phyloP scores from a whole-genome alignment of 305 asterid species.

The Plantago rigida region DNA sequence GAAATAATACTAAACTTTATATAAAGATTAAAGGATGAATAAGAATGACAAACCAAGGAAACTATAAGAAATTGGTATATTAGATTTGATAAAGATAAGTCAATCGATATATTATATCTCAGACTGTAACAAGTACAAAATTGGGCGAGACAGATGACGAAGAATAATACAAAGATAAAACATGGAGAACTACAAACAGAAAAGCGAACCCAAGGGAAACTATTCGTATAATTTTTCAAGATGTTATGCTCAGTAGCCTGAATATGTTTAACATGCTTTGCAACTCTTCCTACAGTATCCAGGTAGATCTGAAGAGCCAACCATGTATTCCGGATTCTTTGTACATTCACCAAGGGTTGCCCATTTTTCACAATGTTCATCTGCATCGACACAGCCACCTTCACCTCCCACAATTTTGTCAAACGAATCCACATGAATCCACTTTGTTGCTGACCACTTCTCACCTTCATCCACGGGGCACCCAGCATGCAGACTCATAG shows the following conservation, averaged over 20 bases:
- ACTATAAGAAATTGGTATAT: too few species aligned
- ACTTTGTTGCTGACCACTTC: constrained; percentile 98
- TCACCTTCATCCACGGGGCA: constrained; percentile 93
- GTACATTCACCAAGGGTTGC: constrained; percentile 91
- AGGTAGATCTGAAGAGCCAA: constrained; percentile 66
- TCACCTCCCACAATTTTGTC: constrained; percentile 50
- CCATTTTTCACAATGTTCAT: constrained; percentile 74
- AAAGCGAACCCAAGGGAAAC: background rate
- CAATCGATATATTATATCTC: too few species aligned
- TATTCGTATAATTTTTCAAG: too few species aligned
- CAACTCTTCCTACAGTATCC: constrained; percentile 91
- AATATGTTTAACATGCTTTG: constrained; percentile 51
- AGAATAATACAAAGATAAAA: too few species aligned
- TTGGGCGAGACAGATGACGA: too few species aligned
- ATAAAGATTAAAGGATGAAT: too few species aligned
- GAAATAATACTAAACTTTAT: too few species aligned
- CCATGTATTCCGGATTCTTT: constrained; percentile 82
- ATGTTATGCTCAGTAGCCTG: too few species aligned
- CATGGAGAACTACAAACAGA: background rate
- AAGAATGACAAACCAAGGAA: too few species aligned
- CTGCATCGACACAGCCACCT: constrained; percentile 47
- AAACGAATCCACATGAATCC: constrained; percentile 86
- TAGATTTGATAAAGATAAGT: too few species aligned
- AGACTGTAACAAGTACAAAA: too few species aligned
- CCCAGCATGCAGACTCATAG: constrained; percentile 78